Percentiles rank a stretch among this genome's conserved stretches.
Conservation (phyloP, 2,329 filamentous ascomycete species). For the Verruconis gallopava region DNA sequence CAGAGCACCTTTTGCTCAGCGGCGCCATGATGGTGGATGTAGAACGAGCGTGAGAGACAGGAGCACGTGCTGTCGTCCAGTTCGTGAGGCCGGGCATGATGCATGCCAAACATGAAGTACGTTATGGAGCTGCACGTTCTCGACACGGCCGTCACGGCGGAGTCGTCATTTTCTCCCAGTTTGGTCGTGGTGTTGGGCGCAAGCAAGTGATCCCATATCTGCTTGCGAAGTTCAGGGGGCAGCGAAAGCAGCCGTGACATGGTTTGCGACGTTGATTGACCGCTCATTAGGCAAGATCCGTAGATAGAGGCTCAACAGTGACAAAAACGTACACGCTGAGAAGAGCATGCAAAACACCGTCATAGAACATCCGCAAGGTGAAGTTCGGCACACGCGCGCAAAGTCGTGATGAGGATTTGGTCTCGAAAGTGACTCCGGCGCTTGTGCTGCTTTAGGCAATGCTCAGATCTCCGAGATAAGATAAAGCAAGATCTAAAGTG, state of each 20-base stretch:
- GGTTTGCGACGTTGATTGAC: slow-evolving; percentile 7
- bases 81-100: slow-evolving; percentile 4
- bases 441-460: too few species aligned
- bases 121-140: slow-evolving; percentile 2
- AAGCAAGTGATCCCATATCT: slow-evolving; percentile 8
- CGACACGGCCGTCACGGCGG: slow-evolving; percentile 4
- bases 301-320: too few species aligned
- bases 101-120: not conserved
- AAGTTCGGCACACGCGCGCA: too few species aligned
- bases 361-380: too few species aligned
- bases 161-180: not conserved
- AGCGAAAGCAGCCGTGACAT: slow-evolving; percentile 12
- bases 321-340: too few species aligned
- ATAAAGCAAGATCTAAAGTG: too few species aligned
- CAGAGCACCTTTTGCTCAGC: not conserved
- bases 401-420: too few species aligned
- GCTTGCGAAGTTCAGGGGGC: slow-evolving; percentile 8
- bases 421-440: too few species aligned
- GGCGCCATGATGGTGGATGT: not conserved
- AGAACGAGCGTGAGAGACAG: slow-evolving; percentile 2
- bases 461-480: too few species aligned
- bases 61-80: not conserved
- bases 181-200: not conserved
- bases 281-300: too few species aligned
- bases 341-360: too few species aligned